A percentile compares a stretch with the other conserved stretches of the same genome.
phyloP scores from a whole-genome alignment of 1,284 basidiomycete species.

The Ganoderma lingzhi region DNA sequence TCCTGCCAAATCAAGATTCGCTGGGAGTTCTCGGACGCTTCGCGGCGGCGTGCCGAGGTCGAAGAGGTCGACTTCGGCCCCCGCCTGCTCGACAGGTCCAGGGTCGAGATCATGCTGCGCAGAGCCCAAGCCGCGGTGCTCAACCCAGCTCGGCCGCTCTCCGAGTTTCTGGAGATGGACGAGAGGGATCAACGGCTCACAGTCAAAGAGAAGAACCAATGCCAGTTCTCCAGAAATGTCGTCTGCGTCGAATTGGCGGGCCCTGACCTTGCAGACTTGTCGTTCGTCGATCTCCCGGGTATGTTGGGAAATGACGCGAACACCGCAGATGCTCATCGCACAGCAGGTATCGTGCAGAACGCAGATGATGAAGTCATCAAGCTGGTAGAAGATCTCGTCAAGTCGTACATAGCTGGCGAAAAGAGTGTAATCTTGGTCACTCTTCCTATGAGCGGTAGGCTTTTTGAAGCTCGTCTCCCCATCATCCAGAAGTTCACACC shows the following conservation, averaged over 20 bases:
- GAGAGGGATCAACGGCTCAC: conserved; percentile 11
- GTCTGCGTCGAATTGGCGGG: background rate
- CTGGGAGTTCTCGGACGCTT: conserved; percentile 34
- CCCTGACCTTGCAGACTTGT: background rate
- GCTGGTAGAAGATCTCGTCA: conserved; percentile 56
- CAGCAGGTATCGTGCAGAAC: background rate
- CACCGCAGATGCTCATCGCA: background rate
- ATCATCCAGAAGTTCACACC: background rate
- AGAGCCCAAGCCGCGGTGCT: conserved; percentile 56
- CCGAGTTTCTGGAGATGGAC: conserved; percentile 38
- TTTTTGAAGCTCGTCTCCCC: background rate
- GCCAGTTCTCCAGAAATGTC: background rate
- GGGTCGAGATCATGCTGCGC: conserved; percentile 50
- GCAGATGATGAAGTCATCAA: conserved; percentile 37
- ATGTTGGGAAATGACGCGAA: background rate
- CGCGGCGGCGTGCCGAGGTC: conserved; percentile 37
- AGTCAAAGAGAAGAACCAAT: background rate
- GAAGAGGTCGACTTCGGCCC: conserved; percentile 47
- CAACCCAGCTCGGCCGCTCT: conserved; percentile 40
- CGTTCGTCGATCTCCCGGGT: background rate
- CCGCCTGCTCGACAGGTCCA: conserved; percentile 43
- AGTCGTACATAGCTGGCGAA: conserved; percentile 49
- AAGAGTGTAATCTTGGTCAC: conserved; percentile 61
- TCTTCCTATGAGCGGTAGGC: conserved; percentile 66
- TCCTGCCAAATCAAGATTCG: conserved; percentile 45